These are phyloP conservation scores for Hanseniaspora occidentalis DNA, from an alignment of 805 yeast species.

Conservation along the genomic window DNA sequence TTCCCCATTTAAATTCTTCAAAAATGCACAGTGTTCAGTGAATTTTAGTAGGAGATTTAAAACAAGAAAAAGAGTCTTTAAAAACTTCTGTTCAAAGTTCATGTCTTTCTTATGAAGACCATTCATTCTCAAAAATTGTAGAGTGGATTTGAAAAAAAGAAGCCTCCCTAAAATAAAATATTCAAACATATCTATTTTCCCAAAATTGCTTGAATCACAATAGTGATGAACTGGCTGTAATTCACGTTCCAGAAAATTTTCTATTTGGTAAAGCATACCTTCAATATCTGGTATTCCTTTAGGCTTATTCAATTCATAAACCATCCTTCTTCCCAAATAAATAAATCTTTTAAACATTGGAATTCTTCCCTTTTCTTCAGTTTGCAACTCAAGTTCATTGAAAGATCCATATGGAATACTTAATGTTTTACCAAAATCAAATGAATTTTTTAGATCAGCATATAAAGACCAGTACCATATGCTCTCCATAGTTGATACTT, in stretches of 20 bases:
- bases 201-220: slow-evolving; percentile 1
- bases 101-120: not conserved
- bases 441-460: slow-evolving; percentile 15
- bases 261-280: slow-evolving; percentile 4
- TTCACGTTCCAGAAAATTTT: slow-evolving; percentile 3
- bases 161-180: slow-evolving; percentile 2
- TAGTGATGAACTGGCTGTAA: slow-evolving; percentile 1
- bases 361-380: slow-evolving; percentile 4
- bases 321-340: slow-evolving; percentile 4
- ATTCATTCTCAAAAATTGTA: not conserved
- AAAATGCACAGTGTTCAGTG: not conserved
- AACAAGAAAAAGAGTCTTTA: no score
- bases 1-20: not conserved
- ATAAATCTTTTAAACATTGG: slow-evolving; percentile 5
- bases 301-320: slow-evolving; percentile 5
- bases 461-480: slow-evolving; percentile 19
- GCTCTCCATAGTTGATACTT: slow-evolving; percentile 12
- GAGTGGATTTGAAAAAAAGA: slow-evolving; percentile 1
- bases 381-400: slow-evolving; percentile 2
- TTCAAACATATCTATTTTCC: slow-evolving; percentile 5
- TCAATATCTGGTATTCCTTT: slow-evolving; percentile 6
- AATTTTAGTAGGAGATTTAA: no score
- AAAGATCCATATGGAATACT: slow-evolving; percentile 6
- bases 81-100: no score
- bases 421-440: slow-evolving; percentile 17